These are phyloP conservation scores for Ceratobasidium sp. DNA, from an alignment of 1,284 basidiomycete genomes.

Conservation along the genomic window DNA sequence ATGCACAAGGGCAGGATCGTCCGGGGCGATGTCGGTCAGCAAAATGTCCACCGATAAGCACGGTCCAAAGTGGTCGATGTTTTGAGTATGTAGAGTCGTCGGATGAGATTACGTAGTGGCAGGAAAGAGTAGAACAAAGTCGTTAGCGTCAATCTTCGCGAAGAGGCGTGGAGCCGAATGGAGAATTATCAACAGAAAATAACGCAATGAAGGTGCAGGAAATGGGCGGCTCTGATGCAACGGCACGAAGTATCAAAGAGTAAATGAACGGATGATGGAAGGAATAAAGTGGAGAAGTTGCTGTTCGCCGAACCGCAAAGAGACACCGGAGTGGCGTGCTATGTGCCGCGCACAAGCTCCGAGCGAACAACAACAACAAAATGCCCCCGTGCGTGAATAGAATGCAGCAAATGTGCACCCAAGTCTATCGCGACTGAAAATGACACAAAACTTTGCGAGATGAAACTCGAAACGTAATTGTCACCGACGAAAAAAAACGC, in stretches of 20 bases:
- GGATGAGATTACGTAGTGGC: not conserved
- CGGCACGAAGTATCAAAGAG: not conserved
- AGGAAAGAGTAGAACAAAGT: not conserved
- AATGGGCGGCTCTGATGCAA: not conserved
- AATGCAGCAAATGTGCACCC: not conserved
- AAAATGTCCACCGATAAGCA: constrained; percentile 14
- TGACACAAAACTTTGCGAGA: not conserved
- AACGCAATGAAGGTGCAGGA: not conserved
- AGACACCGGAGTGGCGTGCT: constrained; percentile 19
- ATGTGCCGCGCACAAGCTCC: not conserved
- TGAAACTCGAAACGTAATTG: constrained; percentile 27
- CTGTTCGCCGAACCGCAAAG: not conserved
- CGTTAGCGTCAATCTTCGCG: not conserved
- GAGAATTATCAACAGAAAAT: not conserved
- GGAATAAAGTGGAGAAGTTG: not conserved
- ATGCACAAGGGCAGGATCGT: constrained; percentile 18
- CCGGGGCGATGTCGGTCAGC: constrained; percentile 26
- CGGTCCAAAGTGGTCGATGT: constrained; percentile 14
- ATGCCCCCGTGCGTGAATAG: no score
- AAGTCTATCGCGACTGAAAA: not conserved
- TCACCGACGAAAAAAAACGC: constrained; percentile 15
- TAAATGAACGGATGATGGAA: not conserved
- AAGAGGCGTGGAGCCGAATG: not conserved
- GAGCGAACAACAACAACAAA: not conserved
- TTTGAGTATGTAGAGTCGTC: constrained; percentile 30